Conservation (phyloP, 768 basidiomycete species). For the Pisolithus marmoratus region DNA sequence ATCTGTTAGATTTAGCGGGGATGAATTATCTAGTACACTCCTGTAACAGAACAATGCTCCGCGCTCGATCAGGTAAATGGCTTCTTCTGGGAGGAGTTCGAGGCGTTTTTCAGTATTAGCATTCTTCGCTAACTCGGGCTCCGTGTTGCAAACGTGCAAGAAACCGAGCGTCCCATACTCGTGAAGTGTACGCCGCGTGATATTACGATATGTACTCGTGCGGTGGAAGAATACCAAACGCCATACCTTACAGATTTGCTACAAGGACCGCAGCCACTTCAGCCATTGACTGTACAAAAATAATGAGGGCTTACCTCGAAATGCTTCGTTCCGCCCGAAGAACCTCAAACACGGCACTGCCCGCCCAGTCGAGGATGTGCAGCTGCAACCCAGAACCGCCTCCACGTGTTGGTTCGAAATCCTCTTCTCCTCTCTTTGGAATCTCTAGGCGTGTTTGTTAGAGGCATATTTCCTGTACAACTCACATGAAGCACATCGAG, state of each 20-base stretch:
- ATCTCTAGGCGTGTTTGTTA: conserved; percentile 68
- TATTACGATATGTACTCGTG: conserved; percentile 62
- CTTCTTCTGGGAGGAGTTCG: conserved; percentile 92
- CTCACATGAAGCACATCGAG: conserved; percentile 1
- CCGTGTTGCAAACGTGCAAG: conserved; percentile 35
- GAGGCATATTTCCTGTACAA: conserved; percentile 17
- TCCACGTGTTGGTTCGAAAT: conserved; percentile 76
- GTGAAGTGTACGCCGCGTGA: conserved; percentile 80
- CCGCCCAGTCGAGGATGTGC: conserved; percentile 72
- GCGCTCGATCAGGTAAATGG: conserved; percentile 88
- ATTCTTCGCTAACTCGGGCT: not conserved
- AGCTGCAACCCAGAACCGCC: conserved; percentile 71
- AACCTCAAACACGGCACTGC: conserved; percentile 85
- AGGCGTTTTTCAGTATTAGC: conserved; percentile 55
- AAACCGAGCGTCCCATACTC: conserved; percentile 74
- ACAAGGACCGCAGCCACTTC: not conserved
- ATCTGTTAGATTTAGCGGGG: conserved; percentile 6
- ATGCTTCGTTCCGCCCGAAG: conserved; percentile 68
- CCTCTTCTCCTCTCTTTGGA: conserved; percentile 95
- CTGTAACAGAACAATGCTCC: conserved; percentile 86
- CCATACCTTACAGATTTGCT: conserved; percentile 80
- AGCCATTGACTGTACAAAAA: not conserved
- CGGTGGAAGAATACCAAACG: conserved; percentile 66
- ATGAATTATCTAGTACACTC: conserved; percentile 29
- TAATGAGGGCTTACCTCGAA: conserved; percentile 51